Evolutionary conservation across 2,329 filamentous ascomycete species (phyloP).

Genomic region (Dendrostoma leiphaemia): DNA sequence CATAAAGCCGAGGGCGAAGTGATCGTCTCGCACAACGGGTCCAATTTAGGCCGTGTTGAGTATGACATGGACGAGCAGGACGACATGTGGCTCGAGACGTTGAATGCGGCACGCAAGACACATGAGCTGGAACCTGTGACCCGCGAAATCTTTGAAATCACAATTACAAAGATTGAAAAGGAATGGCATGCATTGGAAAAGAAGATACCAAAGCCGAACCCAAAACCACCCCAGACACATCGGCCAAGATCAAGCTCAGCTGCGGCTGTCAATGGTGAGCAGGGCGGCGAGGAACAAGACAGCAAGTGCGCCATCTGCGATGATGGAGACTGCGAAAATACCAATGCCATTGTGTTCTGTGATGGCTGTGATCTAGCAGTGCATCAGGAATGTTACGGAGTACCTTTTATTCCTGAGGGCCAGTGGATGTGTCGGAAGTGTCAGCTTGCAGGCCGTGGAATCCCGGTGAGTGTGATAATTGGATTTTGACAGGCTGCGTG

Average conservation of each 20-base stretch:
- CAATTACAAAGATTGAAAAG: slow-evolving; percentile 98
- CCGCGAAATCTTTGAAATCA: slow-evolving; percentile 93
- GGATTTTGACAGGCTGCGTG: background rate
- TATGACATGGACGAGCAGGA: slow-evolving; percentile 99
- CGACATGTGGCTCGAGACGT: slow-evolving; percentile 87
- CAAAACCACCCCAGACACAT: slow-evolving; percentile 93
- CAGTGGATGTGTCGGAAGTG: slow-evolving; percentile 98
- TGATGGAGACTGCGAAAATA: slow-evolving; percentile 99
- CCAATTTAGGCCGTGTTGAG: slow-evolving; percentile 77
- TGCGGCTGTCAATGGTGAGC: slow-evolving; percentile 91
- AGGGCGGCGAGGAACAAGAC: slow-evolving; percentile 88
- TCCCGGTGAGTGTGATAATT: slow-evolving; percentile 59
- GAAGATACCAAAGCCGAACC: slow-evolving; percentile 93
- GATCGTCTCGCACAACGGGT: slow-evolving; percentile 36
- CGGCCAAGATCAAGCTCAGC: slow-evolving; percentile 90
- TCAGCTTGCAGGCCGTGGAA: slow-evolving; percentile 87
- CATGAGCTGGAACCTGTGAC: slow-evolving; percentile 80
- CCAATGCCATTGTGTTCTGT: slow-evolving; percentile 98
- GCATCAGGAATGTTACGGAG: slow-evolving; percentile 97
- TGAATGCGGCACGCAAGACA: slow-evolving; percentile 74
- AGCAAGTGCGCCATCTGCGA: slow-evolving; percentile 98
- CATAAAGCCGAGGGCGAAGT: slow-evolving; percentile 58
- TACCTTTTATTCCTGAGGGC: slow-evolving; percentile 96
- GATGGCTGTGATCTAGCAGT: slow-evolving; percentile 97
- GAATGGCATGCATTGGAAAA: slow-evolving; percentile 97